Percentiles rank a stretch among this genome's conserved stretches.
Evolutionary conservation across 2,329 filamentous ascomycete genomes (phyloP).

Genomic region (Diaporthe citri): DNA sequence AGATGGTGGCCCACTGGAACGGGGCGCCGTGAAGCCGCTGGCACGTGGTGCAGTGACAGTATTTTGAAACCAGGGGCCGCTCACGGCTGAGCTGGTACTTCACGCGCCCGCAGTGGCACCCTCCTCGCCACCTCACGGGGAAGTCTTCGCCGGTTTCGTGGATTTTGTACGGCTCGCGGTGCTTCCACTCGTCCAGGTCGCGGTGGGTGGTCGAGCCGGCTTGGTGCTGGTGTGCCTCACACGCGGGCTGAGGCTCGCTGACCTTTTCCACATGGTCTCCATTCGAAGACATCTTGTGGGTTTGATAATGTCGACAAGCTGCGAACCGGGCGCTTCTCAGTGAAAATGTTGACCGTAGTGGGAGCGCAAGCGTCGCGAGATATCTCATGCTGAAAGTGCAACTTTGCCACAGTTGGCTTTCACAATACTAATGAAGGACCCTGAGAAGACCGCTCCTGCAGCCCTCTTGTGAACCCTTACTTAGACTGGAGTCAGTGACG

Average conservation of each 20-base stretch:
- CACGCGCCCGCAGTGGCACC: slow-evolving; percentile 83
- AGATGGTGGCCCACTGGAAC: slow-evolving; percentile 92
- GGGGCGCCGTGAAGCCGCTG: slow-evolving; percentile 85
- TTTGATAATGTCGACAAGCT: neutral
- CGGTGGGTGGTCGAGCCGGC: slow-evolving; percentile 43
- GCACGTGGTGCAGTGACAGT: slow-evolving; percentile 87
- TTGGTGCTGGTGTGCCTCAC: slow-evolving; percentile 46
- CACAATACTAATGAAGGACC: neutral
- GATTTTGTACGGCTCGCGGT: slow-evolving; percentile 44
- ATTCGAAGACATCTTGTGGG: neutral
- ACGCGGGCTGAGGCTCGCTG: slow-evolving; percentile 27
- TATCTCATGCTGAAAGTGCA: slow-evolving; percentile 25
- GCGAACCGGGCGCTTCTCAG: neutral
- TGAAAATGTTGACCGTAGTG: neutral
- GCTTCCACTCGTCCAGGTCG: slow-evolving; percentile 47
- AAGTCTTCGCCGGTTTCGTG: slow-evolving; percentile 47
- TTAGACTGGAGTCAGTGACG: slow-evolving; percentile 1
- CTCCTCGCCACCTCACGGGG: slow-evolving; percentile 46
- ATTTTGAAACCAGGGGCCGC: slow-evolving; percentile 80
- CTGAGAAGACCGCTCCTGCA: neutral
- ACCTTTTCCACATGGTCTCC: slow-evolving; percentile 19
- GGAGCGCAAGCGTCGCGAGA: neutral
- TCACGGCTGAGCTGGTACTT: slow-evolving; percentile 78
- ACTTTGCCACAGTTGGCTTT: neutral
- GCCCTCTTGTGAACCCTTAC: neutral